A percentile compares a stretch with the other conserved stretches of the same genome.
phyloP scores from a whole-genome alignment of 2,329 filamentous ascomycete genomes.

The Fusarium verrucosum region DNA sequence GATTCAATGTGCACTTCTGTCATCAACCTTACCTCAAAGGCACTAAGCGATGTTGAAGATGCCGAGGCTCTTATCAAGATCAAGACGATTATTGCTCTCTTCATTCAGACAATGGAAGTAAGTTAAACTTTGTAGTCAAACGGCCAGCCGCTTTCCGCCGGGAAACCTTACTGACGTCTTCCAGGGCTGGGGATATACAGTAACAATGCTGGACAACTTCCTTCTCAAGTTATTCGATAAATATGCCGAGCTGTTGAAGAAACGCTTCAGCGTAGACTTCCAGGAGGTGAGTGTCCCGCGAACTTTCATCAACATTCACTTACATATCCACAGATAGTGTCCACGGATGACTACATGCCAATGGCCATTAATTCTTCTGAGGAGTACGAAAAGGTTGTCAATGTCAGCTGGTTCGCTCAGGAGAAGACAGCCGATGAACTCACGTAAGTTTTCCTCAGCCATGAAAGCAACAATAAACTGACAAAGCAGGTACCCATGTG shows the following conservation, averaged over 20 bases:
- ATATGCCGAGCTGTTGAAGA: conserved; percentile 90
- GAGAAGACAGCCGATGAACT: conserved; percentile 80
- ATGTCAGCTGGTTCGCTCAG: conserved; percentile 94
- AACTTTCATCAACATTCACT: background rate
- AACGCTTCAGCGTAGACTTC: conserved; percentile 93
- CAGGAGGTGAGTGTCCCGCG: conserved; percentile 71
- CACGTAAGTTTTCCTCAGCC: conserved; percentile 60
- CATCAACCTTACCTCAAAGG: conserved; percentile 82
- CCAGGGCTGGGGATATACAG: conserved; percentile 92
- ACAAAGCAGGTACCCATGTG: conserved; percentile 79
- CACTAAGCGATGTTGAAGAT: conserved; percentile 81
- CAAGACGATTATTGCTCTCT: conserved; percentile 90
- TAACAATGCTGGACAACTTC: conserved; percentile 82
- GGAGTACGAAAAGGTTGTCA: conserved; percentile 95
- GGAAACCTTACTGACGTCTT: conserved; percentile 75
- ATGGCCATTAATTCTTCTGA: conserved; percentile 93
- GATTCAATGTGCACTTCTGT: conserved; percentile 95
- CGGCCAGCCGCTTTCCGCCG: conserved; percentile 51
- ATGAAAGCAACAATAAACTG: background rate
- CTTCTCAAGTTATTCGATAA: conserved; percentile 91
- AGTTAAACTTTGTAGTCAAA: conserved; percentile 77
- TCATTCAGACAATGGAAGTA: conserved; percentile 98
- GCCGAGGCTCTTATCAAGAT: conserved; percentile 93
- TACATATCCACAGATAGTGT: conserved; percentile 63
- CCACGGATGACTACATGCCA: conserved; percentile 99